Evolutionary conservation across 257 asterid species (phyloP).

Genomic region (Salvia hispanica): DNA sequence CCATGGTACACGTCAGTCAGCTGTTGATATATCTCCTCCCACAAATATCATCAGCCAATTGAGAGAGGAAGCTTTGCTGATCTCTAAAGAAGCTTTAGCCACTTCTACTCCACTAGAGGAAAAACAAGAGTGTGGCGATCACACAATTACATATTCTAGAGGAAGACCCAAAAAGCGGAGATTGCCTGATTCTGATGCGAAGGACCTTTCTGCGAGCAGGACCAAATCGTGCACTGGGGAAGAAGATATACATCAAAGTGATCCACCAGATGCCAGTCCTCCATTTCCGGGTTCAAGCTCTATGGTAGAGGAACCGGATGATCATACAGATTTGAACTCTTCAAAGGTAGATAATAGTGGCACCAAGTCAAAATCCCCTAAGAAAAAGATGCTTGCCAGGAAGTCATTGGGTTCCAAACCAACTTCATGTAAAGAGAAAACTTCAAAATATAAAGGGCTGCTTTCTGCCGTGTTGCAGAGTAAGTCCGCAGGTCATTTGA

Average conservation of each 20-base stretch:
- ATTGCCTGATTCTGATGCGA: constrained; percentile 28
- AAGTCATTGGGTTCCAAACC: constrained; percentile 61
- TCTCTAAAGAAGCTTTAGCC: constrained; percentile 34
- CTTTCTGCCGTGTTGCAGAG: constrained; percentile 29
- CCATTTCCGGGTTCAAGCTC: constrained; percentile 33
- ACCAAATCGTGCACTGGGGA: constrained; percentile 35
- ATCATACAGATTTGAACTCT: constrained; percentile 32
- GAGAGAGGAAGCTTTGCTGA: constrained; percentile 34
- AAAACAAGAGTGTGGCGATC: constrained; percentile 34
- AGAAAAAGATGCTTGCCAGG: constrained; percentile 48
- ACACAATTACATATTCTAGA: constrained; percentile 33
- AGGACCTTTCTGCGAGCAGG: constrained; percentile 29
- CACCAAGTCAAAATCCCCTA: constrained; percentile 38
- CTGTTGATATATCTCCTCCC: constrained; percentile 36
- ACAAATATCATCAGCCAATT: constrained; percentile 12
- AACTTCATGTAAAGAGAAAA: constrained; percentile 39
- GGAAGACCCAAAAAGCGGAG: constrained; percentile 36
- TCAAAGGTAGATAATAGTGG: constrained; percentile 37
- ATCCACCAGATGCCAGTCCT: constrained; percentile 34
- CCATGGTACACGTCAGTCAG: constrained; percentile 28
- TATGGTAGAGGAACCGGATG: constrained; percentile 31
- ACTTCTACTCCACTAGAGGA: constrained; percentile 30
- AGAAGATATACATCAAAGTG: constrained; percentile 34
- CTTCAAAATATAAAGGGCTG: constrained; percentile 48
- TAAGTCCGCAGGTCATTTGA: constrained; percentile 29